Evolutionary conservation across 2,329 filamentous ascomycete species (phyloP), one percentile per base, ranked within the genome.

Genomic region (Chalaropsis thielavioides): DNA sequence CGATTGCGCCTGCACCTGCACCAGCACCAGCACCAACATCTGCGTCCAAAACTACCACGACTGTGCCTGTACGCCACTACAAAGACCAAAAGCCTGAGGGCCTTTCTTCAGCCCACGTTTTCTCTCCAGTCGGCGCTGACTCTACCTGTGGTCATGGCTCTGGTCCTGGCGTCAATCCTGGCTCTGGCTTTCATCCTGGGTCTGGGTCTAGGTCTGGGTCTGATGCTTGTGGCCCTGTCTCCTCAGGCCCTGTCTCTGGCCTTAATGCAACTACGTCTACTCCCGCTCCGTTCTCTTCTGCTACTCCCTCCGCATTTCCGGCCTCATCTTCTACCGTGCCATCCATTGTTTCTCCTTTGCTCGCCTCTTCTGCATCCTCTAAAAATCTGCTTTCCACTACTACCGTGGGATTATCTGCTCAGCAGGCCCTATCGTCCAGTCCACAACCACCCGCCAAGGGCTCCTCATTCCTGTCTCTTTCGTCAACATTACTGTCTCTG

Each of bases 201-300:
- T 58, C 27, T 46, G 15, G 17, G 11, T n/a, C 41, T 44, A 11
- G 41, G 13, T 44, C 41, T 44, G 43, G 43, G 43, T n/a, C 43
- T 49, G 31, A 31, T 62, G 41, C 41, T 62, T n/a, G 44, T 49
- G 43, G 17, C 43, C 40, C 59, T 46, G 62, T 41, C 46, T 56
- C 62, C 68, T 61, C 69, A 67, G 64, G 68, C 61, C 61, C 64
- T 46, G 66, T 67, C 60, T 63, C 64, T 68, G 68, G 67, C 63
- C 65, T 67, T 64, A 63, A 43, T 27, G 17, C 62, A 44, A 35
- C 60, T 62, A 62, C 60, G 41, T 62, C 60, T 41, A 63, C 67
- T 66, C 63, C 62, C 65, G 67, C 68, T 65, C 68, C 60, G 67
- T 65, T 66, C 68, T 65, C 69, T 59, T 63, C 59, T 67, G 67